Base-by-base conservation (phyloP, 495 filamentous ascomycete species). In the Halenospora varia region DNA sequence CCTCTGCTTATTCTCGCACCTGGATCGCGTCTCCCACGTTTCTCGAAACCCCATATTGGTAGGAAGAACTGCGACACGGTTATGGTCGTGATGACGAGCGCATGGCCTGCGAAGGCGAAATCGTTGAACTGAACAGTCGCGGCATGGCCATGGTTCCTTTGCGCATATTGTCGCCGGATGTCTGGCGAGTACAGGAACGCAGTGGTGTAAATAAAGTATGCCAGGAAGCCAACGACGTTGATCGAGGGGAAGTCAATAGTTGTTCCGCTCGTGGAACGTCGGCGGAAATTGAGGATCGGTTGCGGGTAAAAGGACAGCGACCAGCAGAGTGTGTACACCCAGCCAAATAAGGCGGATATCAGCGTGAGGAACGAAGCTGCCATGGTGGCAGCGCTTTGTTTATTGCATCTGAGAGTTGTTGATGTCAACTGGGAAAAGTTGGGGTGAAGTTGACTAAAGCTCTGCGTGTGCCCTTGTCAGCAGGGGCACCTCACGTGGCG, bases 281-380 rank as follows among this genome's bases (percentile, higher is more conserved):
- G 83, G 25, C 72, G 77, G 68, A 77, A 85, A 76, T 96, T 98
- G 55, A 83, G 79, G 40, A 92, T 69, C 0, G 87, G 81, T 65
- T 97, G 94, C 1, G 95, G 93, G 68, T 97, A 98, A 73, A 96
- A 97, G 11, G 90, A 96, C 40, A 87, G 68, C 0, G 87, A 89
- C 92, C 92, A 95, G 66, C 79, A 82, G n/a, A 85, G 51, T 56
- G 82, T 84, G 71, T 86, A 86, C 53, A 77, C 55, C 78, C 82
- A 83, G 60, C 82, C 82, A 46, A 84, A 76, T 0, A 80, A 13
- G 55, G 63, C 67, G n/a, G 82, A 86, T 10, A 82, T 24, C n/a
- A 74, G 52, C 17, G 55, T 53, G 45, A 76, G 68, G 54, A 75
- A 71, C 24, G 64, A 59, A 51, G 51, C 20, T 44, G 59, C 56